Evolutionary conservation across 148 eudicot genomes (phyloP), one percentile per base, ranked within the genome.

Genomic region (Gaultheria prostrata): DNA sequence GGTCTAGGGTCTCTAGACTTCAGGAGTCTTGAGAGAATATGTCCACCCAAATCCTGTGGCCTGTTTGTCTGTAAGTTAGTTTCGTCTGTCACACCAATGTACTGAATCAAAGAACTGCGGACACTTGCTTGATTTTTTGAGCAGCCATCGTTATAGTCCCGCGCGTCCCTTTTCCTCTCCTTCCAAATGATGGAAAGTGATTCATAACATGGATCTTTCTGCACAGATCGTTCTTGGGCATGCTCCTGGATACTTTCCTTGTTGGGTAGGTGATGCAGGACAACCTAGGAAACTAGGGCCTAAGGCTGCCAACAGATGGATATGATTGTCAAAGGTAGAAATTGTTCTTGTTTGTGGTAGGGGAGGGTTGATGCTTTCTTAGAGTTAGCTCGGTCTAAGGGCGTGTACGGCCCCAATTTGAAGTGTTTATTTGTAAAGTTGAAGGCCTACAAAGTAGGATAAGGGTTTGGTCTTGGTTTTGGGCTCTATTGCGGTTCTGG

Each of bases 231-330:
- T 48, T 48, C 11, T 48, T 48, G 0, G 50, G 11, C 12, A 48
- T 48, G 50, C 50, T 48, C 9, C 50, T 48, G 50, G 8, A 48
- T 39, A 39, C 4, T 39, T 39, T 39, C 43, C 43, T 39, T 39
- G 43, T 39, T 39, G 43, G 28, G 30, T 59, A 20, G 20, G 65
- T 59, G 65, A 63, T 63, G 70, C 28, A 63, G 70, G 70, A 63
- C 70, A n/a, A 63, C 70, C 30, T 63, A 63, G 70, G 30, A 63
- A 63, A 24, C 70, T 63, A 59, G 14, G 65, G 32, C 70, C 32
- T 24, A 63, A 21, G 70, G 70, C 70, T 63, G 70, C 70, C 70
- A 21, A 63, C 3, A 63, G 70, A 63, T 63, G 70, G 70, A 63
- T 24, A 8, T 32, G 13, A 26, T 63, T 63, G 6, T 63, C 11